A percentile compares a stretch with the other conserved stretches of the same genome.
phyloP scores from a whole-genome alignment of 1,139 yeast species.

The Diutina rugosa region DNA sequence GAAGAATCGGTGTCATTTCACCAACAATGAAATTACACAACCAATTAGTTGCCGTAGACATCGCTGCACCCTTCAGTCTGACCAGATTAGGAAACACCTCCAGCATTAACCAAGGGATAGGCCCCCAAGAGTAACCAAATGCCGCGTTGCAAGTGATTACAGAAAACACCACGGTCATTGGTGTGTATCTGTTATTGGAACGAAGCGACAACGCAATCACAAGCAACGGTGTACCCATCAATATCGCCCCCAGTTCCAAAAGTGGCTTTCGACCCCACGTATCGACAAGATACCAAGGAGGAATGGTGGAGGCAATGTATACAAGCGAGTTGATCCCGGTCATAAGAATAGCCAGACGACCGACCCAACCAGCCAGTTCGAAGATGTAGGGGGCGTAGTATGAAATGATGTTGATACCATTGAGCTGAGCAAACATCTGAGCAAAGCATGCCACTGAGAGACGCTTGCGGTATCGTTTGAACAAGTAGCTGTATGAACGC shows the following conservation, averaged over 20 bases:
- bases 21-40: conserved; percentile 89
- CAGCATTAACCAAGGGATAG: conserved; percentile 88
- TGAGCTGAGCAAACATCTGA: conserved; percentile 83
- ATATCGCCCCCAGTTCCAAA: conserved; percentile 59
- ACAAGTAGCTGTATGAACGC: conserved; percentile 55
- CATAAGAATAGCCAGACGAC: conserved; percentile 79
- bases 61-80: conserved; percentile 86
- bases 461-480: conserved; percentile 50
- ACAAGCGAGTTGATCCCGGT: conserved; percentile 80
- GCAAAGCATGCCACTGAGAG: conserved; percentile 86
- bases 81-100: conserved; percentile 81
- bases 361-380: conserved; percentile 92
- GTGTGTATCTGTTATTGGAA: conserved; percentile 47
- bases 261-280: conserved; percentile 85
- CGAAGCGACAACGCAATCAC: conserved; percentile 56
- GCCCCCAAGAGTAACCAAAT: conserved; percentile 89
- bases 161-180: conserved; percentile 58
- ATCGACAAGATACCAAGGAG: conserved; percentile 89
- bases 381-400: conserved; percentile 91
- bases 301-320: conserved; percentile 63
- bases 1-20: conserved; percentile 76
- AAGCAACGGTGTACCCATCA: conserved; percentile 64
- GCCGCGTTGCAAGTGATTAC: conserved; percentile 75
- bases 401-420: conserved; percentile 86
- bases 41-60: conserved; percentile 92